Evolutionary conservation across 805 yeast genomes (phyloP).

Genomic region (Yamadazyma akitaensis): DNA sequence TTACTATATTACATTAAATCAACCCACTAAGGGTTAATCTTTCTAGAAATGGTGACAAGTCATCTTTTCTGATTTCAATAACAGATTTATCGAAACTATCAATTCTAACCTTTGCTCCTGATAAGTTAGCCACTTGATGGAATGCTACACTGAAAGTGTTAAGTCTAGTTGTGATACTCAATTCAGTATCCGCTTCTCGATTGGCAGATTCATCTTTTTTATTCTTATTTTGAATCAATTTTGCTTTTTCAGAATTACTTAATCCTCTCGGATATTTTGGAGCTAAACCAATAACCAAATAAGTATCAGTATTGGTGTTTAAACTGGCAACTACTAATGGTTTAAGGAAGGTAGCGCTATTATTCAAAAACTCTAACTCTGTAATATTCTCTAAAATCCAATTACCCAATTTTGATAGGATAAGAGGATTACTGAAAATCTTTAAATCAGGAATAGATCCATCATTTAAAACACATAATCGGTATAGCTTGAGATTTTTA

Average conservation of each 20-base stretch:
- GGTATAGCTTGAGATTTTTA: constrained; percentile 73
- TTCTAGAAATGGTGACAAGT: constrained; percentile 83
- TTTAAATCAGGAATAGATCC: constrained; percentile 69
- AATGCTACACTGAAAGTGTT: constrained; percentile 90
- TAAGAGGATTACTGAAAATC: constrained; percentile 80
- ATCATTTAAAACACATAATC: constrained; percentile 85
- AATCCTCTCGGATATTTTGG: constrained; percentile 66
- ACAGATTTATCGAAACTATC: constrained; percentile 95
- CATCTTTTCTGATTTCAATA: constrained; percentile 85
- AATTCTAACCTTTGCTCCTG: constrained; percentile 85
- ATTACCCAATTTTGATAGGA: constrained; percentile 75
- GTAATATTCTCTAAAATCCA: constrained; percentile 92
- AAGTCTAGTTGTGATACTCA: constrained; percentile 46
- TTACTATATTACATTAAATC: constrained; percentile 15
- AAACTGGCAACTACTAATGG: constrained; percentile 87
- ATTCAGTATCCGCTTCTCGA: constrained; percentile 29
- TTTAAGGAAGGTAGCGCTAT: constrained; percentile 44
- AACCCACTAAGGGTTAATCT: constrained; percentile 71
- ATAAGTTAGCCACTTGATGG: constrained; percentile 77
- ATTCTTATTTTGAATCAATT: constrained; percentile 19
- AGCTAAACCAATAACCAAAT: constrained; percentile 84
- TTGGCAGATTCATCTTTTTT: constrained; percentile 5
- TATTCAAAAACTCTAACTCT: constrained; percentile 57
- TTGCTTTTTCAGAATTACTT: constrained; percentile 33
- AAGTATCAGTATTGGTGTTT: constrained; percentile 70